Evolutionary conservation across 108 stramenopile species (phyloP), one percentile per base, ranked within the genome.

Genomic region (Nitzschia sp.): DNA sequence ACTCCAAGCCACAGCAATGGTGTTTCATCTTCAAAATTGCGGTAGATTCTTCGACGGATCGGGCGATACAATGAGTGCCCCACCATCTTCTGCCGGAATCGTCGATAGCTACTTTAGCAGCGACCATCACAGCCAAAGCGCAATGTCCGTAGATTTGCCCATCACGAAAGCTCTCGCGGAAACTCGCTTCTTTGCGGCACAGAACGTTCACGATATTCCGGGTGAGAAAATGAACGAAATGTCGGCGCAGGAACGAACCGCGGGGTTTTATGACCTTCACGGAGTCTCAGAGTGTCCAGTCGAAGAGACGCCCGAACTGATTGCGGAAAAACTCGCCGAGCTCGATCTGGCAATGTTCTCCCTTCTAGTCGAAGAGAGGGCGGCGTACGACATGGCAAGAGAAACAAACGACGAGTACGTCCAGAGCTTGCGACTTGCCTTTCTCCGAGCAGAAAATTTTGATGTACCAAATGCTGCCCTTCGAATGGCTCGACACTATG

Each of bases 371-470:
- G 33, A 45, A 28, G 29, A 48, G 6, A 68, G 36, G 48, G 53
- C 27, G 1, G 73, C 73, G 8, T 75, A 75, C 41, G 21, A 52
- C 19, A 4, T 26, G 2, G 66, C 66, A 13, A 30, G 34, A 4
- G 6, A 54, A 35, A 53, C 53, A 33, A 38, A 66, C 41, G 27
- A 0, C 3, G 36, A 59, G 1, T 60, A 75, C 53, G 73, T 59
- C 1, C 11, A 69, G 45, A 53, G 57, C n/a, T 27, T 68, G 2
- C 27, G 56, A 19, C 44, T 65, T 31, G 47, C 22, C 5, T 78
- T 73, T 41, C 68, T 78, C 29, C 66, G 77, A 35, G 72, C 72
- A 1, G 77, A 71, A 33, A 57, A 38, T 16, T 78, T 78, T 33
- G 68, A 78, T 73, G 68, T 66, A 0, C 27, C n/a, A 16, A 28